Evolutionary conservation across 2,329 filamentous ascomycete genomes (phyloP).

Genomic region (Ophiocordyceps camponoti-leonardi): DNA sequence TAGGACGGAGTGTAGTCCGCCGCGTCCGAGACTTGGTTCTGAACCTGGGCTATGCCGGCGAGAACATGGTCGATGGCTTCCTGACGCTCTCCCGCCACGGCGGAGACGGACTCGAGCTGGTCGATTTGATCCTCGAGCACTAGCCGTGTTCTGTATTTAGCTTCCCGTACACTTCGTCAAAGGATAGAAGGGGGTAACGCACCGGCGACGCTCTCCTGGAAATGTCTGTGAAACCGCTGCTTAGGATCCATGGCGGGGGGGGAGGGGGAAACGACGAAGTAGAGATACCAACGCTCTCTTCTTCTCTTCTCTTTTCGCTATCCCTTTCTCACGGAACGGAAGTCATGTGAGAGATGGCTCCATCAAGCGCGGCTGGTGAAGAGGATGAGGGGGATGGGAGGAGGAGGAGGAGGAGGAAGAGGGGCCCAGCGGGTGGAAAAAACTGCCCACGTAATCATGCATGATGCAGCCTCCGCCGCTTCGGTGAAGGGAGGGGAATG

Average conservation of each 20-base stretch:
- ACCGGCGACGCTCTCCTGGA: constrained; percentile 61
- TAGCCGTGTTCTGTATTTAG: constrained; percentile 15
- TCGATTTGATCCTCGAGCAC: constrained; percentile 63
- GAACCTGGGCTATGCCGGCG: constrained; percentile 61
- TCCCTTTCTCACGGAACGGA: no score
- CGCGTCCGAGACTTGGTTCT: constrained; percentile 71
- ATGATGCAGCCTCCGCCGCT: no score
- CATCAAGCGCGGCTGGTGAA: no score
- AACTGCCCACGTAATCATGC: no score
- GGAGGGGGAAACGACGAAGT: no score
- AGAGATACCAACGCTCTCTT: no score
- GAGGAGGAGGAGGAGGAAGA: no score
- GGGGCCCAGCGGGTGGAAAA: no score
- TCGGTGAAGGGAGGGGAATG: no score
- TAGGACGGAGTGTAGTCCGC: constrained; percentile 71
- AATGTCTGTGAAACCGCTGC: constrained; percentile 71
- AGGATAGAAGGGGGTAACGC: constrained; percentile 8
- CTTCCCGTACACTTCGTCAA: background rate
- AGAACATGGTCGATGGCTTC: constrained; percentile 70
- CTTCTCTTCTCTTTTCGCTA: no score
- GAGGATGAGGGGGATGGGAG: no score
- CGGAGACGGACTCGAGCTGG: constrained; percentile 42
- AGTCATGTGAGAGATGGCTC: no score
- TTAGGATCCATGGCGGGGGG: constrained; percentile 28
- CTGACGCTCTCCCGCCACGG: constrained; percentile 54